Base-by-base conservation (phyloP, 345 rosid genomes). In the Gossypioides kirkii region DNA sequence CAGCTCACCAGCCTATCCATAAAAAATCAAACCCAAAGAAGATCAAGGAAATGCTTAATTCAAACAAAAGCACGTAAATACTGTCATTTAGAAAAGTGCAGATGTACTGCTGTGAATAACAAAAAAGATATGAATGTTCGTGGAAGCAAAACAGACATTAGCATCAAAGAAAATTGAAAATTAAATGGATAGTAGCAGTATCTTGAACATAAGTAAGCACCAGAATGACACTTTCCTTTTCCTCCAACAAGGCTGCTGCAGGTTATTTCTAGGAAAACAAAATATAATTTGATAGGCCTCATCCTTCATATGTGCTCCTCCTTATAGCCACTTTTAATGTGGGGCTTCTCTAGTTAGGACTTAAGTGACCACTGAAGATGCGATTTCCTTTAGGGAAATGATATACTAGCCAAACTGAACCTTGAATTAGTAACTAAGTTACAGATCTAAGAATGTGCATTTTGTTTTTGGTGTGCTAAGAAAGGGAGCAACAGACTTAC, bases 1-100 rank as follows among this genome's bases (percentile, higher is more conserved):
- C 14, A 83, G 85, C 73, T 95, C 99, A 77, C 98, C 97, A 0
- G 89, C 93, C 99, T 93, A 79, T 75, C 77, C 76, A 85, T 36
- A 76, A 78, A 77, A 32, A 79, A 56, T 70, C 46, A 76, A 77
- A 50, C 64, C 69, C 60, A 74, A 76, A 73, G 74, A 64, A 82
- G 80, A 79, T 53, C 73, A 68, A 65, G 1, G 18, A 63, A 61
- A 20, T 26, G 65, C 60, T 64, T 41, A 8, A 20, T 52, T 6
- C 61, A 47, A 64, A 59, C 41, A 45, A 26, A 46, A 45, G 69
- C 45, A 56, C 2, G 5, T 18, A 46, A 26, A 59, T 32, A 53
- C 26, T 23, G 45, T 49, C 42, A 5, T 70, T 55, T 26, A 9
- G 43, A 25, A 17, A 46, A 12, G 52, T 45, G 59, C 41, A 46